Evolutionary conservation across 2,329 filamentous ascomycete genomes (phyloP), one percentile per base, ranked within the genome.

Genomic region (Epichloe glyceriae): DNA sequence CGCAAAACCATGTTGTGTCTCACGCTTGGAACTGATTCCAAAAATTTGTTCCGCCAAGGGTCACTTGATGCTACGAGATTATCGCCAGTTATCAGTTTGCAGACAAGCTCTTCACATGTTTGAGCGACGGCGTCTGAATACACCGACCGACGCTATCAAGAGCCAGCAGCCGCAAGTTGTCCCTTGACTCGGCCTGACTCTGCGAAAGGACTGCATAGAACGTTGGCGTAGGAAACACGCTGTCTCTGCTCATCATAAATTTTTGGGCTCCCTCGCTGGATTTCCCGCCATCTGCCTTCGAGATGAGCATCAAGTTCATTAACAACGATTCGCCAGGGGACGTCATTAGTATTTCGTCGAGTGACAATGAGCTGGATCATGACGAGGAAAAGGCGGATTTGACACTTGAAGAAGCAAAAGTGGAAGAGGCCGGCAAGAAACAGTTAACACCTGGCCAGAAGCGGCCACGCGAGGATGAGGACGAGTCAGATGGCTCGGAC

Each of bases 401-500:
- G 30, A 17, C 42, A 15, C 33, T 11, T 17, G 39, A 22, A 47
- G 35, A 33, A 37, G 39, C 19, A 35, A 11, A 35, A 11, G 12
- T 12, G 11, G 20, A 39, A 44, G 39, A 15, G n/a, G 6, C 15
- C 5, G 12, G 41, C 34, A 26, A 49, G 19, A 12, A 38, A 33
- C 35, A 17, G 42, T 30, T 5, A 19, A 26, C 38, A 35, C 33
- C 44, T 19, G 43, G 17, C 7, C 49, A 49, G 37, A 51, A 53
- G 35, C 45, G 49, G 33, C 33, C 41, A 15, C 46, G 46, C 26
- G 35, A 37, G 6, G 33, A 46, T 33, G 52, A 43, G 30, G 49
- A 33, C 22, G 52, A 38, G 45, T 39, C 20, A 37, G 49, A 20
- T 19, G 51, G 38, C 26, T 54, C 55, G 34, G 39, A 39, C 35